Base-by-base conservation (phyloP, 1,284 basidiomycete species). In the Malassezia yamatoensis region DNA sequence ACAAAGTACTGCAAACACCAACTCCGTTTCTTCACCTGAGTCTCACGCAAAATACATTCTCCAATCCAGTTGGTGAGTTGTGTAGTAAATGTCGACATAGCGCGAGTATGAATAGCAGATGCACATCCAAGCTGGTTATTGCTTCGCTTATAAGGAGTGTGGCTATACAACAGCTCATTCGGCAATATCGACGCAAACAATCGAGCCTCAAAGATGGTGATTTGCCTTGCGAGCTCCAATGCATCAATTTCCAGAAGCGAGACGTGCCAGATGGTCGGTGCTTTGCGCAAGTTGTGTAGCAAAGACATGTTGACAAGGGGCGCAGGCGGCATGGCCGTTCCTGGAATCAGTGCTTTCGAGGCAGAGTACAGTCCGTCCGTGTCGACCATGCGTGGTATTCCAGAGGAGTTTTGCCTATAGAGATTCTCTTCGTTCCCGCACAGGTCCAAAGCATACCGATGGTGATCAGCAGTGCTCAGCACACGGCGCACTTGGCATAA, bases 251-350 rank as follows among this genome's bases (percentile, higher is more conserved):
- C 93, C n/a, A 85, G 85, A 9, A 96, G 79, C 12, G 21, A 5
- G 18, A 53, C 46, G 9, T 33, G 37, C 34, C 16, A 44, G 3
- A 43, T 16, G 2, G n/a, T 11, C 21, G 79, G 76, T 48, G 93
- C 82, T 43, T 37, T 48, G 1, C 74, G 67, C 13, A 78, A 62
- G 15, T 64, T 47, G 10, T 59, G 48, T 32, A 91, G 80, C 18
- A 96, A 79, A 0, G 82, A 78, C 77, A 89, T 90, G 59, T 84
- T 87, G 79, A 96, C 87, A 63, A 85, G 80, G 2, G 93, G 89
- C 77, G 20, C 34, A 24, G 65, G 54, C 2, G 93, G 89, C 77
- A 29, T 34, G 32, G 65, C 53, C 12, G 54, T 61, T 3, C 54
- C 59, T 1, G 43, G 36, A 18, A 9, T 42, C n/a, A 36, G 20